These are phyloP conservation scores for Euclidium syriacum DNA, from an alignment of 345 rosid genomes.

Conservation along the genomic window DNA sequence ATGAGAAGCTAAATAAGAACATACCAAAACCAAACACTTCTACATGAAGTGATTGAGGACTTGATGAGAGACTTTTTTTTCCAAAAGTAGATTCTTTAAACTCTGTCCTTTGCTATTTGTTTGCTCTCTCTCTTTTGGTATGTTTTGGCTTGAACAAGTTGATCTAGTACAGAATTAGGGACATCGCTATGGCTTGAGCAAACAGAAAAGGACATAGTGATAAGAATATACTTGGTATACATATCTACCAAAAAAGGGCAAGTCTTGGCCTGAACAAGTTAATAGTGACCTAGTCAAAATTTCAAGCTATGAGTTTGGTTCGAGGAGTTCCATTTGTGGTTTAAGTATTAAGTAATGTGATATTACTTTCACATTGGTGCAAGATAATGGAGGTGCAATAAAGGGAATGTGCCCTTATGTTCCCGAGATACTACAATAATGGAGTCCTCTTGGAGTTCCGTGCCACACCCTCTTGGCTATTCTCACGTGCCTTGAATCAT, in stretches of 20 bases:
- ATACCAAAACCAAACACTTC: slow-evolving; percentile 10
- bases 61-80: not conserved
- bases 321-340: not conserved
- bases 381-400: not conserved
- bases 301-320: not conserved
- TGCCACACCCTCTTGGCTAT: slow-evolving; percentile 16
- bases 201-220: no score
- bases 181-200: no score
- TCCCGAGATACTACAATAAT: slow-evolving; percentile 25
- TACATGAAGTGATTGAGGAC: not conserved
- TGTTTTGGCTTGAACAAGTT: slow-evolving; percentile 2
- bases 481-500: slow-evolving; percentile 2
- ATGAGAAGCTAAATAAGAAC: slow-evolving; percentile 20
- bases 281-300: not conserved
- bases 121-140: slow-evolving; percentile 9
- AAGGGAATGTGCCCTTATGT: slow-evolving; percentile 8
- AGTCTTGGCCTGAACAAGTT: slow-evolving; percentile 3
- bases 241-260: not conserved
- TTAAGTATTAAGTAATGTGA: not conserved
- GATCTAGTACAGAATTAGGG: no score
- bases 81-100: not conserved
- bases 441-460: slow-evolving; percentile 40
- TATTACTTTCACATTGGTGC: not conserved
- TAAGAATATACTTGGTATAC: no score
- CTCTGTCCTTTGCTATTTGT: slow-evolving; percentile 19